These are phyloP conservation scores for Hirschioporus abietinus DNA, from an alignment of 768 basidiomycete genomes.

Conservation along the genomic window DNA sequence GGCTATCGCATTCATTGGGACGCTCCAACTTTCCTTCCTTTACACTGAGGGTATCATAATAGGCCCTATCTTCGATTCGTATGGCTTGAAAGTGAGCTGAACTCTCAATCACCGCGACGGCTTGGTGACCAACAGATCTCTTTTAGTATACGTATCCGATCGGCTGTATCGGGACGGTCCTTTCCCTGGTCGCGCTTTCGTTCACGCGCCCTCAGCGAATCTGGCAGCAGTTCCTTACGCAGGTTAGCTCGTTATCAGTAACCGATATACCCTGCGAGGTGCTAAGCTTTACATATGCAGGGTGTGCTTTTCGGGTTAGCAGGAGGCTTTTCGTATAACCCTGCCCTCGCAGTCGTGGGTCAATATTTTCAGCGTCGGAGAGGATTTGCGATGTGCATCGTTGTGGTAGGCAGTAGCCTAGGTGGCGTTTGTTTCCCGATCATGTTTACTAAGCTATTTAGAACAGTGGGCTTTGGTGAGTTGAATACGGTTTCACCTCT, in stretches of 20 bases:
- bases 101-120: not conserved
- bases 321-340: conserved; percentile 13
- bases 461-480: conserved; percentile 20
- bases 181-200: conserved; percentile 23
- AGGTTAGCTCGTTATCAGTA: conserved; percentile 13
- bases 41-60: conserved; percentile 19
- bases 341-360: conserved; percentile 30
- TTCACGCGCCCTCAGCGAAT: conserved; percentile 23
- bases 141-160: conserved; percentile 20
- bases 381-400: conserved; percentile 33
- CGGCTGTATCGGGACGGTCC: conserved; percentile 19
- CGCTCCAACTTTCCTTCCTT: conserved; percentile 24
- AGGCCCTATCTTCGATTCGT: conserved; percentile 21
- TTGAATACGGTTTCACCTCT: too few relatives aligned
- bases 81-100: conserved; percentile 7
- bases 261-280: too few relatives aligned
- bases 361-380: conserved; percentile 33
- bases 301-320: not conserved
- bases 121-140: not conserved
- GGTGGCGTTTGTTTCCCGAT: conserved; percentile 37
- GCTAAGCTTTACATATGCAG: not conserved
- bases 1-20: conserved; percentile 25
- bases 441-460: conserved; percentile 23
- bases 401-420: conserved; percentile 29
- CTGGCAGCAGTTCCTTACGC: conserved; percentile 25